Evolutionary conservation across 2,329 filamentous ascomycete species (phyloP).

Genomic region (Penicillium sp.): DNA sequence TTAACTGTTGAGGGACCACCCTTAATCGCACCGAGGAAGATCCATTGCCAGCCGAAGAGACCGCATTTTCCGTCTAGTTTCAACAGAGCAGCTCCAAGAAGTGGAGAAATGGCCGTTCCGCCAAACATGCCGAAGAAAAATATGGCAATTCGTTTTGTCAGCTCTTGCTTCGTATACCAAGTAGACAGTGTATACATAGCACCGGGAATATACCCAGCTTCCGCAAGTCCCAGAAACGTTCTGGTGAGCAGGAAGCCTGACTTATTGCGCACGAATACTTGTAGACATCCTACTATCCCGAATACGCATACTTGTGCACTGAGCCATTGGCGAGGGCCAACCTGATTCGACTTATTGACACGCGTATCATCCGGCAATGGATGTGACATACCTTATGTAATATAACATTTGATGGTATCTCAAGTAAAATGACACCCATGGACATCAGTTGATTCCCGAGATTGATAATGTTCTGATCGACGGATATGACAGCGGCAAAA

Average conservation of each 20-base stretch:
- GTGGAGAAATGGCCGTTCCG: conserved; percentile 49
- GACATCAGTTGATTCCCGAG: conserved; percentile 56
- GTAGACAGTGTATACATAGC: conserved; percentile 52
- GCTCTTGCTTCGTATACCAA: conserved; percentile 50
- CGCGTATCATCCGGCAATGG: conserved; percentile 14
- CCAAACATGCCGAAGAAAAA: conserved; percentile 57
- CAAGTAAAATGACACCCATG: conserved; percentile 49
- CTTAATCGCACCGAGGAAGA: conserved; percentile 43
- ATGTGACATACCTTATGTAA: conserved; percentile 19
- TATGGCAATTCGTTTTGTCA: conserved; percentile 48
- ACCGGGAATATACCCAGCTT: conserved; percentile 54
- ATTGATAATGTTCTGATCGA: conserved; percentile 51
- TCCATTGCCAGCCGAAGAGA: conserved; percentile 52
- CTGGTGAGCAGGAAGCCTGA: conserved; percentile 48
- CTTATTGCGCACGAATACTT: conserved; percentile 44
- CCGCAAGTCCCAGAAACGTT: conserved; percentile 47
- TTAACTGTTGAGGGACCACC: too few relatives aligned
- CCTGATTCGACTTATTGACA: conserved; percentile 18
- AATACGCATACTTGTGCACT: conserved; percentile 50
- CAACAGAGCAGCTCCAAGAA: conserved; percentile 50
- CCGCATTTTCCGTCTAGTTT: conserved; percentile 44
- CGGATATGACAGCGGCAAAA: conserved; percentile 44
- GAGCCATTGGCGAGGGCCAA: conserved; percentile 51
- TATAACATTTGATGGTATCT: conserved; percentile 52
- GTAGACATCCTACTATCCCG: conserved; percentile 47